These are phyloP conservation scores for Citeromyces siamensis DNA, from an alignment of 1,139 yeast species.

Conservation along the genomic window DNA sequence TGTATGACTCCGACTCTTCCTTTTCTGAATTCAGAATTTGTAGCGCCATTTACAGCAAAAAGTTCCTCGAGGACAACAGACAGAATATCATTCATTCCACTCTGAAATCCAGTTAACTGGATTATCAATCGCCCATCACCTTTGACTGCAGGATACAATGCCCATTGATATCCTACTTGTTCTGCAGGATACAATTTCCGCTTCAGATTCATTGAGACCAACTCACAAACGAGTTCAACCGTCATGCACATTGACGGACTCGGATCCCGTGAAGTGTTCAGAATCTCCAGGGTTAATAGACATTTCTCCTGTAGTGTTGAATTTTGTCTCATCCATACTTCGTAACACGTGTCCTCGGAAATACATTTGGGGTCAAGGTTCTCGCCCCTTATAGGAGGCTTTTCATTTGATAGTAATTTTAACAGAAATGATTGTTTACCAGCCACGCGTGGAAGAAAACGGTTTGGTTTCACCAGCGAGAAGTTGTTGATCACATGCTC, in stretches of 20 bases:
- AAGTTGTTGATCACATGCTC: not conserved
- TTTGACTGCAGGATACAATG: conserved; percentile 33
- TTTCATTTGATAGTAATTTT: conserved; percentile 14
- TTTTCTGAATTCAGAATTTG: conserved; percentile 22
- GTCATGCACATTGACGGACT: conserved; percentile 24
- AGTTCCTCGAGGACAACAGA: conserved; percentile 15
- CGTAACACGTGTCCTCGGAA: not conserved
- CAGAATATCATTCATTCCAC: conserved; percentile 23
- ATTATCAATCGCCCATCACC: conserved; percentile 37
- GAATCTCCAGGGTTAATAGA: conserved; percentile 32
- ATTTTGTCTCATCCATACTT: conserved; percentile 38
- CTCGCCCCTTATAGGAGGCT: conserved; percentile 19
- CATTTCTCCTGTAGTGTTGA: conserved; percentile 14
- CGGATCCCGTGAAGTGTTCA: conserved; percentile 17
- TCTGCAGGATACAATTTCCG: conserved; percentile 35
- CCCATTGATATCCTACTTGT: conserved; percentile 40
- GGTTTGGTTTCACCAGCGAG: conserved; percentile 12
- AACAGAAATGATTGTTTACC: conserved; percentile 14
- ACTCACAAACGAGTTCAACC: conserved; percentile 36
- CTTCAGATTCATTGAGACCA: conserved; percentile 27
- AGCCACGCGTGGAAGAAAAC: conserved; percentile 20
- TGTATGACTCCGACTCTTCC: conserved; percentile 30
- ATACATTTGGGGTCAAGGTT: not conserved
- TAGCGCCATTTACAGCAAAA: conserved; percentile 6
- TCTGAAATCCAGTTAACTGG: conserved; percentile 34